Percentiles rank a stretch among this genome's conserved stretches.
phyloP scores from a whole-genome alignment of 2,329 filamentous ascomycete species.

The Aspergillus intermedius region DNA sequence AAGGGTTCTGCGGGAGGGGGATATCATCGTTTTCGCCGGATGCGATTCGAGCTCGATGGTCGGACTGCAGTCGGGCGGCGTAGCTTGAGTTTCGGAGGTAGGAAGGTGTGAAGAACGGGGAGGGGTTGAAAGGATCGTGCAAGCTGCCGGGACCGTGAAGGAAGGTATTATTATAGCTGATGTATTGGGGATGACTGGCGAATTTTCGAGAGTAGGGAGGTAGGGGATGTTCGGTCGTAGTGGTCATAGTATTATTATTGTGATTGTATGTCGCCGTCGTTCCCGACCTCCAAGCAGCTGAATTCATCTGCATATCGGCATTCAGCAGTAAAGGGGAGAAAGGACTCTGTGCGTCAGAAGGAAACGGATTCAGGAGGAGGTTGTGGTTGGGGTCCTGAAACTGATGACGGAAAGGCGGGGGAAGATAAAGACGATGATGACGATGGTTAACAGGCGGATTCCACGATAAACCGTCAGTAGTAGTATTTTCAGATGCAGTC shows the following conservation, averaged over 20 bases:
- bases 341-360: conserved; percentile 20
- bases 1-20: conserved; percentile 5
- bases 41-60: conserved; percentile 54
- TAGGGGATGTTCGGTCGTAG: conserved; percentile 28
- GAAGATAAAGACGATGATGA: conserved; percentile 31
- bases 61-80: conserved; percentile 66
- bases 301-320: conserved; percentile 45
- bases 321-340: conserved; percentile 31
- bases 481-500: conserved; percentile 14
- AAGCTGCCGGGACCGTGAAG: conserved; percentile 16
- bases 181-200: conserved; percentile 26
- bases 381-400: conserved; percentile 12
- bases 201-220: conserved; percentile 46
- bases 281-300: conserved; percentile 41
- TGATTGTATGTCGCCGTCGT: background rate
- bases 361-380: conserved; percentile 27
- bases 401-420: conserved; percentile 26
- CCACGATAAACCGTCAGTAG: background rate
- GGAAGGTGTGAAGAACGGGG: conserved; percentile 69
- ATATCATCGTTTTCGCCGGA: conserved; percentile 42
- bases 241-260: background rate
- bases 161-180: conserved; percentile 13
- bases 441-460: conserved; percentile 25
- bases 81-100: conserved; percentile 76
- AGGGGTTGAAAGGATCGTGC: conserved; percentile 22